Percentiles rank a stretch among this genome's conserved stretches.
These are phyloP conservation scores for Penicillium canariense DNA, from an alignment of 495 filamentous ascomycete genomes.

Conservation along the genomic window DNA sequence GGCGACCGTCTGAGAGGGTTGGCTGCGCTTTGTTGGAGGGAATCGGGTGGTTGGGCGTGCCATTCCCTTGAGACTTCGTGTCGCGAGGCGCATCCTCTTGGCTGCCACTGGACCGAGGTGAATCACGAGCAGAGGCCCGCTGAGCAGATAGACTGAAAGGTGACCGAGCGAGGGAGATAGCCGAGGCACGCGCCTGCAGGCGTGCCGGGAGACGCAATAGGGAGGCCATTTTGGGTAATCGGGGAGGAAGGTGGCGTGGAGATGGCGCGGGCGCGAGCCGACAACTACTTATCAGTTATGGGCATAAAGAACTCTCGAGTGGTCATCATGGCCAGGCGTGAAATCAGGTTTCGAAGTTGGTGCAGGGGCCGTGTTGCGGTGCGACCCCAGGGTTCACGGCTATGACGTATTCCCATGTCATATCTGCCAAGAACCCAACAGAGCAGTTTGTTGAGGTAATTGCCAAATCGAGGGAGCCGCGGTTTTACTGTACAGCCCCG, in stretches of 20 bases:
- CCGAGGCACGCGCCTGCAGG: constrained; percentile 1
- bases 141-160: not conserved
- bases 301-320: not conserved
- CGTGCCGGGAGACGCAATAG: constrained; percentile 2
- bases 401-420: constrained; percentile 26
- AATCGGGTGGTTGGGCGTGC: constrained; percentile 18
- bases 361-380: not conserved
- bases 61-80: not conserved
- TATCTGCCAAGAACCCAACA: constrained; percentile 10
- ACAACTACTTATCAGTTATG: not conserved
- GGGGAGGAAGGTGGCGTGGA: not conserved
- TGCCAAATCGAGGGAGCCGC: too few relatives aligned
- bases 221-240: constrained; percentile 12
- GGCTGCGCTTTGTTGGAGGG: constrained; percentile 41
- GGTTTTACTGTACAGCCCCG: too few relatives aligned
- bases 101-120: not conserved
- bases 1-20: constrained; percentile 32
- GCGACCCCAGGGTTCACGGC: not conserved
- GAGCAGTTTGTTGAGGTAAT: not conserved
- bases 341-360: constrained; percentile 10
- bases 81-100: not conserved
- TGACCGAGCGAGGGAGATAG: not conserved
- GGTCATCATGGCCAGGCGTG: not conserved
- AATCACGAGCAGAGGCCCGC: constrained; percentile 10
- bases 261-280: not conserved